Percentiles rank a stretch among this genome's conserved stretches.
Conservation (phyloP, 1,139 yeast species). For the Magnusiomyces ingens region DNA sequence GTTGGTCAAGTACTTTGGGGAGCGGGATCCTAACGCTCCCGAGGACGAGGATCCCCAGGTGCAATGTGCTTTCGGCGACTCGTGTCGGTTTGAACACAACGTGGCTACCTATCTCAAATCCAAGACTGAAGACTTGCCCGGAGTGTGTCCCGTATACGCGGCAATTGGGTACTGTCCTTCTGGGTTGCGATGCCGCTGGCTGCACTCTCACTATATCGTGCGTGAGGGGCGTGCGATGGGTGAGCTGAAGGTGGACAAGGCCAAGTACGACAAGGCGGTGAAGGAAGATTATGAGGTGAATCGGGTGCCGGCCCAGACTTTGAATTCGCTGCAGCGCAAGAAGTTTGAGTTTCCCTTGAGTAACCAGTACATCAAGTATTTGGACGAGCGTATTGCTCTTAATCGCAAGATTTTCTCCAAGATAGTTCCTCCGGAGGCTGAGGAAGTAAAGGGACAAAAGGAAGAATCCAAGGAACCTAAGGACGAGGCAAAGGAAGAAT, state of each 20-base stretch:
- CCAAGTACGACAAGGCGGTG: constrained; percentile 28
- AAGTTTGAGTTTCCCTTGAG: constrained; percentile 52
- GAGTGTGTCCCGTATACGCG: constrained; percentile 74
- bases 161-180: constrained; percentile 87
- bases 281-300: constrained; percentile 50
- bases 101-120: constrained; percentile 52
- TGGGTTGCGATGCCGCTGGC: constrained; percentile 90
- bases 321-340: constrained; percentile 56
- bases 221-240: constrained; percentile 34
- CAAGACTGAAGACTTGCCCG: constrained; percentile 67
- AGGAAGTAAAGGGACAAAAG: not conserved
- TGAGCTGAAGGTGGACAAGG: constrained; percentile 28
- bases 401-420: constrained; percentile 24
- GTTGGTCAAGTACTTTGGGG: constrained; percentile 14
- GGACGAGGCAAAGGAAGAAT: not conserved
- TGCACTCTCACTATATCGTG: constrained; percentile 58
- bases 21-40: constrained; percentile 22
- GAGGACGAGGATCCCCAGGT: constrained; percentile 13
- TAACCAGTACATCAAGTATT: constrained; percentile 45
- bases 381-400: constrained; percentile 42
- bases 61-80: constrained; percentile 63
- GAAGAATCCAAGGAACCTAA: not conserved
- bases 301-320: constrained; percentile 47
- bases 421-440: not conserved
- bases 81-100: constrained; percentile 76